Conservation (phyloP, 306 rosid species). For the Rosa persica region DNA sequence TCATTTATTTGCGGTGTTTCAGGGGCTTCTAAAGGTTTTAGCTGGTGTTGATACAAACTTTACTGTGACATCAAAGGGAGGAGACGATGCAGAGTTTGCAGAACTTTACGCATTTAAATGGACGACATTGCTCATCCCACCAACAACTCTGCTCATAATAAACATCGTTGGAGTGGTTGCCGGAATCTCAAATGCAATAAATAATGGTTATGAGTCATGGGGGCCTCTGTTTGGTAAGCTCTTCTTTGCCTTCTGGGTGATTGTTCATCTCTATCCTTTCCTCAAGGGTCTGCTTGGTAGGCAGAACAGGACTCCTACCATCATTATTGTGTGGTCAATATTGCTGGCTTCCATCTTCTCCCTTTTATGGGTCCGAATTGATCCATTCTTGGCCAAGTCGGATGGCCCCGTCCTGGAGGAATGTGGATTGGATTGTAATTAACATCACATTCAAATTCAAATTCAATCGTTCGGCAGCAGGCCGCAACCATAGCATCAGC, state of each 20-base stretch:
- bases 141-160: conserved; percentile 59
- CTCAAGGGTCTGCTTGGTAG: conserved; percentile 58
- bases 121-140: conserved; percentile 67
- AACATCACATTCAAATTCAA: conserved; percentile 25
- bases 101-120: conserved; percentile 46
- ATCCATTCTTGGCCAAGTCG: conserved; percentile 58
- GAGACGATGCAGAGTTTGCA: conserved; percentile 24
- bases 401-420: conserved; percentile 55
- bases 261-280: conserved; percentile 69
- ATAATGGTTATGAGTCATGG: conserved; percentile 58
- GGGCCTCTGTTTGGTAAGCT: conserved; percentile 68
- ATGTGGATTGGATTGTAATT: conserved; percentile 73
- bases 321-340: conserved; percentile 69
- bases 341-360: conserved; percentile 69
- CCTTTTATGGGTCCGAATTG: conserved; percentile 63
- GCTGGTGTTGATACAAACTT: conserved; percentile 61
- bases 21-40: conserved; percentile 57
- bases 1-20: conserved; percentile 54
- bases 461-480: neutral
- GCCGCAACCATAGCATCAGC: neutral
- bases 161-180: conserved; percentile 63
- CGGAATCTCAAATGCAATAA: conserved; percentile 63
- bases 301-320: conserved; percentile 71
- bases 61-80: conserved; percentile 45
- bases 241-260: conserved; percentile 64